phyloP scores from a whole-genome alignment of 345 rosid species.

The Mangifera indica region DNA sequence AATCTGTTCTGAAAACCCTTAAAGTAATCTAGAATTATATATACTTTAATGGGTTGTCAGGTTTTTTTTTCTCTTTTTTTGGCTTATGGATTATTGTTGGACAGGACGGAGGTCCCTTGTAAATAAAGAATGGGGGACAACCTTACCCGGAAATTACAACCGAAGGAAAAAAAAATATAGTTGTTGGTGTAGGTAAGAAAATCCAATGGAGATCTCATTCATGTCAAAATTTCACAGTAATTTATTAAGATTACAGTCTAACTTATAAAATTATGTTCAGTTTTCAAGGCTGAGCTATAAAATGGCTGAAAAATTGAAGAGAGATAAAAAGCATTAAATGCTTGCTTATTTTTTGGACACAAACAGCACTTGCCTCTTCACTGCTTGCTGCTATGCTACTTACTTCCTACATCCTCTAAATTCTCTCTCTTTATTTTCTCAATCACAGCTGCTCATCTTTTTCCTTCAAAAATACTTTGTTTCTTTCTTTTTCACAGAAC shows the following conservation, averaged over 20 bases:
- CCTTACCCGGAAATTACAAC: neutral
- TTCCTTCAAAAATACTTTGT: slow-evolving; percentile 17
- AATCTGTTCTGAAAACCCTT: neutral
- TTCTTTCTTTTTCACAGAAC: slow-evolving; percentile 8
- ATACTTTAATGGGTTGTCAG: neutral
- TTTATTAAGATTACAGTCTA: neutral
- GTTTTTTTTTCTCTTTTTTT: neutral
- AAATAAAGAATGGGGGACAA: neutral
- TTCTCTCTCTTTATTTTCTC: slow-evolving; percentile 32
- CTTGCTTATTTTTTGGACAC: slow-evolving; percentile 31
- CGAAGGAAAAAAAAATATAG: neutral
- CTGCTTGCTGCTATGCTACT: slow-evolving; percentile 29
- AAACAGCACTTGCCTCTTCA: slow-evolving; percentile 27
- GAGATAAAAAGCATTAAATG: slow-evolving; percentile 36
- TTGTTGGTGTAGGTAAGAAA: neutral
- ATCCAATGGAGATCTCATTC: neutral
- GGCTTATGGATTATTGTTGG: neutral
- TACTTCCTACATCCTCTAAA: slow-evolving; percentile 38
- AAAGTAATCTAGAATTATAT: neutral
- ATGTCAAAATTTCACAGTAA: no score
- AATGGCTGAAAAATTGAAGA: neutral
- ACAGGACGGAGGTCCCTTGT: neutral
- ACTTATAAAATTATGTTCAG: neutral
- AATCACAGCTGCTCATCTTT: slow-evolving; percentile 21
- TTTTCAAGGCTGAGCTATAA: neutral